Conservation (phyloP, 2,329 filamentous ascomycete species). For the Annulohypoxylon truncatum region DNA sequence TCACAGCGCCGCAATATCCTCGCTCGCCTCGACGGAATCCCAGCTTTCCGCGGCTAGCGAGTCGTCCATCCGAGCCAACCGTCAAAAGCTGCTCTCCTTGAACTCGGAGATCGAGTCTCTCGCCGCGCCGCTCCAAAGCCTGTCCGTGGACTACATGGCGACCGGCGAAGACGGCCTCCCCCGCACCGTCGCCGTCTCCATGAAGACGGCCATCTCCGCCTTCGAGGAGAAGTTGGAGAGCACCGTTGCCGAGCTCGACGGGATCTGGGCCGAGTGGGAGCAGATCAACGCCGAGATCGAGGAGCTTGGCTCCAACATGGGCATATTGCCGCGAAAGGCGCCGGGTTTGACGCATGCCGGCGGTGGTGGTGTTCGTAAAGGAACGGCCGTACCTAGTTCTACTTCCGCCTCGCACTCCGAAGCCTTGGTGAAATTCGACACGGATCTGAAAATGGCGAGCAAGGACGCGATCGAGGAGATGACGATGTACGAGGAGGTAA, state of each 20-base stretch:
- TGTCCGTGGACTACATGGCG: constrained; percentile 42
- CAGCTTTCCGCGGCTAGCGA: constrained; percentile 23
- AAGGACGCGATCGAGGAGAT: constrained; percentile 48
- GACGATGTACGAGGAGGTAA: constrained; percentile 48
- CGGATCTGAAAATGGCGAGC: constrained; percentile 41
- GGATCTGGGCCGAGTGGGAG: constrained; percentile 44
- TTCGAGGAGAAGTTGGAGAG: constrained; percentile 35
- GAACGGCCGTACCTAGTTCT: constrained; percentile 36
- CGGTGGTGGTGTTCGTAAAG: constrained; percentile 18
- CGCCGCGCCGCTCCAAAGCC: constrained; percentile 32
- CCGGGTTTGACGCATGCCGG: neutral
- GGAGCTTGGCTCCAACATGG: constrained; percentile 24
- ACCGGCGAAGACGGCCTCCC: constrained; percentile 31
- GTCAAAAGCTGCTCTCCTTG: constrained; percentile 27
- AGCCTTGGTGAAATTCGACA: constrained; percentile 34
- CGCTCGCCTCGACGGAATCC: constrained; percentile 36
- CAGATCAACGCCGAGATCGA: constrained; percentile 44
- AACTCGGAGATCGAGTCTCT: constrained; percentile 33
- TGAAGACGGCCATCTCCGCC: constrained; percentile 30
- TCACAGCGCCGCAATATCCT: constrained; percentile 43
- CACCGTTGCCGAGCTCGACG: constrained; percentile 37
- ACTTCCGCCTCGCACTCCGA: constrained; percentile 33
- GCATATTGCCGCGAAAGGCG: neutral
- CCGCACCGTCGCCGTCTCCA: constrained; percentile 25
- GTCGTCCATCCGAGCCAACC: constrained; percentile 36